Percentiles rank a stretch among this genome's conserved stretches.
These are phyloP conservation scores for Physcomitrium patens DNA, from an alignment of 225 moss, liverwort and hornwort species.

Conservation along the genomic window DNA sequence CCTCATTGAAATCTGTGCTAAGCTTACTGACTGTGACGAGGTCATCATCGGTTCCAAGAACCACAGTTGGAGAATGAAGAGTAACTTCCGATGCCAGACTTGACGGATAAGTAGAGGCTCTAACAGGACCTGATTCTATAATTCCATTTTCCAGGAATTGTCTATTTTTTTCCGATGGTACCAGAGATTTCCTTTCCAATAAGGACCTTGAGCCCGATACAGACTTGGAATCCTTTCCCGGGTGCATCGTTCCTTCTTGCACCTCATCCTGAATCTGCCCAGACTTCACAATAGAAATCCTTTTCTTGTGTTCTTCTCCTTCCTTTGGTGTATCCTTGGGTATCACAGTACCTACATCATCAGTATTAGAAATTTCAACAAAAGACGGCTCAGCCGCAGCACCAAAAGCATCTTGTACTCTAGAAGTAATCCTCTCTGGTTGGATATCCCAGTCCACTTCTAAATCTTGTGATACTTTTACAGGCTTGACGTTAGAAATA, in stretches of 20 bases:
- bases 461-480: background rate
- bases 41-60: conserved; percentile 13
- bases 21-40: conserved; percentile 1
- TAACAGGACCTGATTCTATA: background rate
- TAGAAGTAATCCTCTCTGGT: conserved; percentile 22
- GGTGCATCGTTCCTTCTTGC: conserved; percentile 13
- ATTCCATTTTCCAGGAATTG: background rate
- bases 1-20: conserved; percentile 20
- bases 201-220: conserved; percentile 1
- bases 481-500: background rate
- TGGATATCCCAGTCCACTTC: conserved; percentile 15
- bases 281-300: background rate
- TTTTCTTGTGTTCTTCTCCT: background rate
- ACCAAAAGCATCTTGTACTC: conserved; percentile 3
- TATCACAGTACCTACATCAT: conserved; percentile 19
- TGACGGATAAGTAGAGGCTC: background rate
- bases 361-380: conserved; percentile 11
- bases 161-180: background rate
- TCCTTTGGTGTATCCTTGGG: background rate
- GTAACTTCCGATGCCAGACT: conserved; percentile 3
- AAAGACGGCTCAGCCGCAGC: background rate
- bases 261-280: background rate
- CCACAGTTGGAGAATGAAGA: conserved; percentile 1
- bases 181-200: background rate
- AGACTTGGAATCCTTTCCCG: background rate